Conservation (phyloP, 495 filamentous ascomycete species). For the Aspergillus wentii region DNA sequence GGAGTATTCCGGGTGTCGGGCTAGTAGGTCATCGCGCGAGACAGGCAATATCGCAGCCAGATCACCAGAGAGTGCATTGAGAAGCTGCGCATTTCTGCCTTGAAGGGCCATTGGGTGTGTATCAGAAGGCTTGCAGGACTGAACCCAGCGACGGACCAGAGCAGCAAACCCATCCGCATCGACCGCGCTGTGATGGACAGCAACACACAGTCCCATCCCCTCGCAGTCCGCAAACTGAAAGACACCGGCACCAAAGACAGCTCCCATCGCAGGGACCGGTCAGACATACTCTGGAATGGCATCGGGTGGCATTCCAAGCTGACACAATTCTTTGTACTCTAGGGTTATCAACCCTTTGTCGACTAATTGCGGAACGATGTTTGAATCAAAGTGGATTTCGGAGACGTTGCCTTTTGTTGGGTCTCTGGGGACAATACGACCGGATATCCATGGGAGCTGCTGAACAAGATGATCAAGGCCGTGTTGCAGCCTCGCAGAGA, state of each 20-base stretch:
- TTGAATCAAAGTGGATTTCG: conserved; percentile 5
- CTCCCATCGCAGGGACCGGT: conserved; percentile 1
- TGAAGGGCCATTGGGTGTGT: background rate
- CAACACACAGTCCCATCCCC: conserved; percentile 5
- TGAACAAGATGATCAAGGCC: conserved; percentile 4
- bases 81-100: conserved; percentile 1
- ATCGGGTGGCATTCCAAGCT: conserved; percentile 1
- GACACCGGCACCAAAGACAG: conserved; percentile 6
- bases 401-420: background rate
- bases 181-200: conserved; percentile 6
- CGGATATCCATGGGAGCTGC: conserved; percentile 7
- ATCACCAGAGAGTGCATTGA: conserved; percentile 1
- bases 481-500: conserved; percentile 4
- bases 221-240: conserved; percentile 8
- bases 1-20: conserved; percentile 8
- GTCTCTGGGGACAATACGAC: background rate
- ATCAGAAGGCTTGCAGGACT: conserved; percentile 1
- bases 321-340: background rate
- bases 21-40: background rate
- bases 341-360: conserved; percentile 4
- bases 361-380: background rate
- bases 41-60: background rate
- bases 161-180: conserved; percentile 7
- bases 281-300: conserved; percentile 3
- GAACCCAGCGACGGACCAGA: conserved; percentile 3